Conservation (phyloP, 768 basidiomycete genomes). For the Trametes punicea region DNA sequence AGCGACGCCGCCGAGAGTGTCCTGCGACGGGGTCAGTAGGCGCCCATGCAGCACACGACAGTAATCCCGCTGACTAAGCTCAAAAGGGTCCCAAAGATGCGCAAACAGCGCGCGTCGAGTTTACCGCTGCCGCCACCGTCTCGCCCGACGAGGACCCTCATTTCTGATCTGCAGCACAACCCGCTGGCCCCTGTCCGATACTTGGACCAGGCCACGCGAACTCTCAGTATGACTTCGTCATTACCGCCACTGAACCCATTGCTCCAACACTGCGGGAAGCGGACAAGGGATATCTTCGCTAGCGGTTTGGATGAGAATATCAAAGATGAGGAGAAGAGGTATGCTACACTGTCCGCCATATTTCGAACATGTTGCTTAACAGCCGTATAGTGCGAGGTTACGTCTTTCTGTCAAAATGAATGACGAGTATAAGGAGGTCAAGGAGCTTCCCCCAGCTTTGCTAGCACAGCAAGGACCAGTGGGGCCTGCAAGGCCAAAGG, state of each 20-base stretch:
- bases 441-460: slow-evolving; percentile 77
- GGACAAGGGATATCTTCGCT: slow-evolving; percentile 69
- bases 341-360: slow-evolving; percentile 8
- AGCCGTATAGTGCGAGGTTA: slow-evolving; percentile 52
- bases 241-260: slow-evolving; percentile 68
- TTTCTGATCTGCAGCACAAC: too few relatives aligned
- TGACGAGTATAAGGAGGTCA: slow-evolving; percentile 86
- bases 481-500: slow-evolving; percentile 72
- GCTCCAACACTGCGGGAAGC: slow-evolving; percentile 60
- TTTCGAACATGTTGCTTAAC: neutral
- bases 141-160: neutral
- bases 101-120: slow-evolving; percentile 19
- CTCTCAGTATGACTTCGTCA: slow-evolving; percentile 38
- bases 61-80: slow-evolving; percentile 11
- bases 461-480: slow-evolving; percentile 78
- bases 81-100: neutral
- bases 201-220: neutral
- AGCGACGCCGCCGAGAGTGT: neutral
- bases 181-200: neutral
- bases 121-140: slow-evolving; percentile 11
- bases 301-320: slow-evolving; percentile 57
- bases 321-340: slow-evolving; percentile 74
- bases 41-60: slow-evolving; percentile 6
- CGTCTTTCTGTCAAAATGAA: slow-evolving; percentile 81
- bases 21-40: neutral